Evolutionary conservation across 2,329 filamentous ascomycete genomes (phyloP).

Genomic region (Beauveria medogensis): DNA sequence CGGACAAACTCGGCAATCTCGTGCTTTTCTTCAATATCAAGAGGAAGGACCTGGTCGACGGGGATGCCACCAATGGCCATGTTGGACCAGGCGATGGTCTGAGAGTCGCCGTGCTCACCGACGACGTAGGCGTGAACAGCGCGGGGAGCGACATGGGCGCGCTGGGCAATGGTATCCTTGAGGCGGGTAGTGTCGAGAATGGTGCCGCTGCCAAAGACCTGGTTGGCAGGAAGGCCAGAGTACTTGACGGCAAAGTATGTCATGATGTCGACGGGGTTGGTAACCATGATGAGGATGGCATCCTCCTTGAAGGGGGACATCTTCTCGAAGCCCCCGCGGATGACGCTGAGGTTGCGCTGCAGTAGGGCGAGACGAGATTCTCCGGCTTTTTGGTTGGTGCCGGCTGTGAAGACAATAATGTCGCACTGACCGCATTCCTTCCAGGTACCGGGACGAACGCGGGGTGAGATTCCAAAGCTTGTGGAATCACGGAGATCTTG

Average conservation of each 20-base stretch:
- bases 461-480: constrained; percentile 32
- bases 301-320: constrained; percentile 41
- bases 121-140: constrained; percentile 17
- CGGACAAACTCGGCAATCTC: constrained; percentile 39
- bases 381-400: constrained; percentile 34
- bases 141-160: constrained; percentile 12
- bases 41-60: constrained; percentile 15
- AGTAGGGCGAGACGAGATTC: constrained; percentile 4
- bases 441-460: constrained; percentile 34
- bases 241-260: constrained; percentile 40
- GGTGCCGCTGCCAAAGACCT: constrained; percentile 46
- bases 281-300: constrained; percentile 41
- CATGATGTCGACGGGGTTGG: constrained; percentile 48
- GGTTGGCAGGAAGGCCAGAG: constrained; percentile 37
- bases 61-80: constrained; percentile 17
- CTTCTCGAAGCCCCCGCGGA: constrained; percentile 36
- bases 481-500: constrained; percentile 44
- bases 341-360: constrained; percentile 37
- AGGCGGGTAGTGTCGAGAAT: constrained; percentile 44
- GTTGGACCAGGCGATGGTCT: constrained; percentile 19
- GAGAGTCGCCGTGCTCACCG: constrained; percentile 17
- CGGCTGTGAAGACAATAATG: constrained; percentile 46
- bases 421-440: constrained; percentile 44
- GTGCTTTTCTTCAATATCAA: constrained; percentile 36
- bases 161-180: constrained; percentile 32